Percentiles rank a stretch among this genome's conserved stretches.
Conservation (phyloP, 2,329 filamentous ascomycete genomes). For the Penicillium psychrosexuale region DNA sequence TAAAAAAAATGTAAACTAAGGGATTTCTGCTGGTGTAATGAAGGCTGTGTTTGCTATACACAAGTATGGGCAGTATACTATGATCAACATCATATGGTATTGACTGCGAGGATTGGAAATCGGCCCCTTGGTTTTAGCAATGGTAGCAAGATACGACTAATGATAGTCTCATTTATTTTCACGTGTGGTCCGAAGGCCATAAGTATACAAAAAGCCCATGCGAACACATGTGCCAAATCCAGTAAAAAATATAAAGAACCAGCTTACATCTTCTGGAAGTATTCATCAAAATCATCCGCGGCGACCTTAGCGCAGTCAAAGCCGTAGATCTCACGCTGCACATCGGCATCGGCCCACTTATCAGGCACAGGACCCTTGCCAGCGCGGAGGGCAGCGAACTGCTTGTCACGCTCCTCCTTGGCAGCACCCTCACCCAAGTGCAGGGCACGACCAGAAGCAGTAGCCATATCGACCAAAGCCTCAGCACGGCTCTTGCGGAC, state of each 20-base stretch:
- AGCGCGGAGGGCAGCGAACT: constrained; percentile 53
- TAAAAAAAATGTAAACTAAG: background rate
- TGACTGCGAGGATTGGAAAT: too few species aligned
- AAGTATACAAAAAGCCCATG: background rate
- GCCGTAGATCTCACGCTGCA: constrained; percentile 64
- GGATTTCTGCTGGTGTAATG: background rate
- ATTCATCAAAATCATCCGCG: constrained; percentile 50
- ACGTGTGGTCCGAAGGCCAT: background rate
- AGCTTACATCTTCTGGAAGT: constrained; percentile 38
- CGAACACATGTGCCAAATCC: background rate
- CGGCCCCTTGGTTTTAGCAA: too few species aligned
- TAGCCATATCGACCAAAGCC: constrained; percentile 55
- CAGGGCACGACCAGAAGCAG: constrained; percentile 52
- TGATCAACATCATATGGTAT: too few species aligned
- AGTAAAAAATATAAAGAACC: background rate
- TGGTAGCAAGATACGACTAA: background rate
- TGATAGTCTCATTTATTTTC: background rate
- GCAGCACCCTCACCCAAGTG: constrained; percentile 58
- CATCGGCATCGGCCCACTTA: constrained; percentile 69
- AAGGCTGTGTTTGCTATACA: background rate
- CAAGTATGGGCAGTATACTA: too few species aligned
- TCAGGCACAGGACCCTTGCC: constrained; percentile 52
- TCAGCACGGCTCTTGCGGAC: constrained; percentile 57
- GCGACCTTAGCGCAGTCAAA: constrained; percentile 60
- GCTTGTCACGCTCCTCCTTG: constrained; percentile 57